These are phyloP conservation scores for Nicotiana obtusifolia DNA, from an alignment of 257 asterid species.

Conservation along the genomic window DNA sequence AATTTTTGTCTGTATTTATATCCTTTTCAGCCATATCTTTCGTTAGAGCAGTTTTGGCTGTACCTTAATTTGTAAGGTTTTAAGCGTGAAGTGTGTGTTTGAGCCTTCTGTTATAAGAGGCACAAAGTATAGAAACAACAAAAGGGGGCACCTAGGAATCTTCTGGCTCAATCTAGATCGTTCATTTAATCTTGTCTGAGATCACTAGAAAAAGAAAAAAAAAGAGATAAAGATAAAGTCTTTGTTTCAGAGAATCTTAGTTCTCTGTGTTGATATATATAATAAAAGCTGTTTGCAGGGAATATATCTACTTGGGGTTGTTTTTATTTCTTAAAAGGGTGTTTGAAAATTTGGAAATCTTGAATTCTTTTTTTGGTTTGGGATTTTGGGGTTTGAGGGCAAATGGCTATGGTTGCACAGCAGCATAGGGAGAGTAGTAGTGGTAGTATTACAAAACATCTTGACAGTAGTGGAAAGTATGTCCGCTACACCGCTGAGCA, in stretches of 20 bases:
- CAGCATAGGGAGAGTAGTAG: constrained; percentile 79
- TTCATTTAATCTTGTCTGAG: constrained; percentile 33
- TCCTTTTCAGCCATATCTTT: constrained; percentile 43
- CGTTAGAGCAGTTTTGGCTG: constrained; percentile 64
- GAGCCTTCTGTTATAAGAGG: constrained; percentile 13
- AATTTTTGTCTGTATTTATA: constrained; percentile 43
- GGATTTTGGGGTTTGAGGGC: background rate
- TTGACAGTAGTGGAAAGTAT: constrained; percentile 72
- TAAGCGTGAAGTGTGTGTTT: constrained; percentile 25
- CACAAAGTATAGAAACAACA: background rate
- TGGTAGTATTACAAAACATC: constrained; percentile 67
- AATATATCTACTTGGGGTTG: constrained; percentile 4
- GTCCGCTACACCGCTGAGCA: constrained; percentile 91
- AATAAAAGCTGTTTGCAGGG: constrained; percentile 12
- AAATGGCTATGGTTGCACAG: constrained; percentile 90
- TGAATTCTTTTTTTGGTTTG: background rate
- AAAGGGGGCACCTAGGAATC: constrained; percentile 23
- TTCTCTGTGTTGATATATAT: constrained; percentile 10
- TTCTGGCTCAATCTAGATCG: constrained; percentile 38
- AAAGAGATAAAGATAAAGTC: background rate
- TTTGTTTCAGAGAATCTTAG: constrained; percentile 21
- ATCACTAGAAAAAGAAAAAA: constrained; percentile 19
- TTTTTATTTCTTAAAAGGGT: background rate
- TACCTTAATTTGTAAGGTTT: constrained; percentile 33
- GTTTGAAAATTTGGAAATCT: background rate